Evolutionary conservation across 2,329 filamentous ascomycete genomes (phyloP), one percentile per base, ranked within the genome.

Genomic region (Elsinoe arachidis): DNA sequence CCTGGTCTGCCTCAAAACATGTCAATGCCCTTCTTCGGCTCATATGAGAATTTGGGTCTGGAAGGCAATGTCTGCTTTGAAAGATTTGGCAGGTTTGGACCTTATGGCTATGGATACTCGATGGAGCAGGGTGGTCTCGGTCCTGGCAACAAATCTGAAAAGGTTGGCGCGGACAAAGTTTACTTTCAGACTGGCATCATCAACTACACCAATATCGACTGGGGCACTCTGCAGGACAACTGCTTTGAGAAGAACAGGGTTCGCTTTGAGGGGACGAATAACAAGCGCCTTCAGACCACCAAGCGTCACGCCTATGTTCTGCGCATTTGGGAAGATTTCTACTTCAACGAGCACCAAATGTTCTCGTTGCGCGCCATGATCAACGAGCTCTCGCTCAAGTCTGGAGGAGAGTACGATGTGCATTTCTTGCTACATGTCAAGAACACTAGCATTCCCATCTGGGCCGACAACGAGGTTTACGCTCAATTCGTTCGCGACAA

Each of bases 391-490:
- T 81, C 85, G 1, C 76, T 96, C 57, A 85, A 87, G 54, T 91
- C 89, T 4, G 89, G 90, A 21, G 89, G 87, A 34, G 87, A 92
- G 64, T 96, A 95, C 69, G 87, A 93, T 63, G 82, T 95, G 2
- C 88, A 95, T 67, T 79, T 96, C 17, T 79, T 96, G 1, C 83
- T 95, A 7, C 89, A 96, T 69, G 85, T 95, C 65, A 90, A 88
- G 71, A 87, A 95, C 65, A 80, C 82, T 57, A 79, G 76, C 60
- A 75, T 90, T 61, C 87, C 88, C 7, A 83, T 95, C 65, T 93
- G 87, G 85, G 86, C 87, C 1, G 86, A 89, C 63, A 76, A 84
- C 55, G 81, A 83, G 47, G 78, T 78, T 52, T 96, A 85, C 74
- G 77, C 80, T 68, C 79, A 78, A 67, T 86, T 78, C 58, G 86